Percentiles rank a stretch among this genome's conserved stretches.
Conservation (phyloP, 805 yeast species). For the Suhomyces sp. region DNA sequence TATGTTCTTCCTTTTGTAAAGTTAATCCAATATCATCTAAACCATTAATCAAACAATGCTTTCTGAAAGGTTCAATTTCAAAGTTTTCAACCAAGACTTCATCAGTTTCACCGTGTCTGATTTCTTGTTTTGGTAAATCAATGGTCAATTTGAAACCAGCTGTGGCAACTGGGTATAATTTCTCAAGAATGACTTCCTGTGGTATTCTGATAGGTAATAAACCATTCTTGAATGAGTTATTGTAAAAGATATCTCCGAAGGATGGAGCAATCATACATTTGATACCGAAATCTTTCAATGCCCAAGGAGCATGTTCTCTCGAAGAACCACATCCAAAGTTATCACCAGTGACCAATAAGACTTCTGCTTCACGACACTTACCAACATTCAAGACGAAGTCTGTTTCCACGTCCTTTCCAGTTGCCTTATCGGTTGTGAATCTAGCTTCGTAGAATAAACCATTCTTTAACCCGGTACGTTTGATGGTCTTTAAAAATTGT, state of each 20-base stretch:
- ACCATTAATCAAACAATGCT: conserved; percentile 92
- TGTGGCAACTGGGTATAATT: conserved; percentile 77
- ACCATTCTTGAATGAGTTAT: conserved; percentile 95
- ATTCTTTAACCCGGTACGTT: conserved; percentile 86
- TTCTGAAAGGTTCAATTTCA: conserved; percentile 88
- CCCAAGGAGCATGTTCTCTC: conserved; percentile 99
- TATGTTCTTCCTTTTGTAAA: conserved; percentile 80
- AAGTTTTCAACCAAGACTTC: conserved; percentile 74
- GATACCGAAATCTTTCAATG: conserved; percentile 95
- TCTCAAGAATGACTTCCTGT: conserved; percentile 66
- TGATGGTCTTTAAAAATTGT: conserved; percentile 95
- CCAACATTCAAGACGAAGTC: conserved; percentile 86
- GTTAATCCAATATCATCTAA: conserved; percentile 97
- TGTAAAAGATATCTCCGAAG: conserved; percentile 97
- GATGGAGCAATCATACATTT: conserved; percentile 96
- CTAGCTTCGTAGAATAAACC: conserved; percentile 94
- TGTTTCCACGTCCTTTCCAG: conserved; percentile 77
- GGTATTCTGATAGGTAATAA: conserved; percentile 90
- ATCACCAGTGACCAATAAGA: conserved; percentile 89
- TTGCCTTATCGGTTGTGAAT: conserved; percentile 57
- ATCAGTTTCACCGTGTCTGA: conserved; percentile 60
- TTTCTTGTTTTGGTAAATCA: conserved; percentile 85
- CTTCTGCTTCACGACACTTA: conserved; percentile 78
- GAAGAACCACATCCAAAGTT: conserved; percentile 99
- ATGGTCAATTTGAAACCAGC: conserved; percentile 70